Conservation (phyloP, 73 alveolate genomes). For the Stentor coeruleus region DNA sequence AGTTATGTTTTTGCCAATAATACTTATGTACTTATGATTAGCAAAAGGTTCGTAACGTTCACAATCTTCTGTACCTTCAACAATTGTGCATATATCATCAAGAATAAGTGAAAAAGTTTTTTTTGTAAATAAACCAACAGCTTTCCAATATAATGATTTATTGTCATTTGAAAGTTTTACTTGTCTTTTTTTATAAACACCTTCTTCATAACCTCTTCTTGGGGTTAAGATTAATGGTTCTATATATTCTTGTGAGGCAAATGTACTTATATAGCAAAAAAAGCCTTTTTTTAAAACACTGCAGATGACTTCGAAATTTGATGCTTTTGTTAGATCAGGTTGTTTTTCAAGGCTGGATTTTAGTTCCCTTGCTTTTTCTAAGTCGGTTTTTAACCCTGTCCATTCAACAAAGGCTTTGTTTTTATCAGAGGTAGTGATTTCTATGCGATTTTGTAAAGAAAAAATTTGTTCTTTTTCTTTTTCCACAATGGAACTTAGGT, state of each 20-base stretch:
- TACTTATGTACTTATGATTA: neutral
- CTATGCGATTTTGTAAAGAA: neutral
- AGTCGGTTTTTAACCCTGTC: neutral
- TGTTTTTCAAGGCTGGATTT: neutral
- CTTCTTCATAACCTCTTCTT: constrained; percentile 12
- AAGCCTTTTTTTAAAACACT: neutral
- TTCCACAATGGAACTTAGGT: neutral
- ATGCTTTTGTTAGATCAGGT: neutral
- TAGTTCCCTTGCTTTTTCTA: neutral
- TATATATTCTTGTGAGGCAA: neutral
- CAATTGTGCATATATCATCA: neutral
- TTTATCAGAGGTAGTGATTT: neutral
- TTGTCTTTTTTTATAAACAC: constrained; percentile 17
- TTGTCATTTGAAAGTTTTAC: neutral
- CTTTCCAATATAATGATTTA: neutral
- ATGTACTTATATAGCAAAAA: neutral
- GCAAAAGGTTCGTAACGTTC: neutral
- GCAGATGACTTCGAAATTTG: neutral
- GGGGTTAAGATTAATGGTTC: constrained; percentile 14
- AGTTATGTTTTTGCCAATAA: neutral
- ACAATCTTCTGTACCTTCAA: constrained; percentile 23
- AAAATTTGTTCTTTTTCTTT: neutral
- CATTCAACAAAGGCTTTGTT: neutral
- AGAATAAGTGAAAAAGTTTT: neutral
- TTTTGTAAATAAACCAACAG: neutral